These are phyloP conservation scores for Penicillium verhagenii DNA, from an alignment of 495 filamentous ascomycete genomes.

Conservation along the genomic window DNA sequence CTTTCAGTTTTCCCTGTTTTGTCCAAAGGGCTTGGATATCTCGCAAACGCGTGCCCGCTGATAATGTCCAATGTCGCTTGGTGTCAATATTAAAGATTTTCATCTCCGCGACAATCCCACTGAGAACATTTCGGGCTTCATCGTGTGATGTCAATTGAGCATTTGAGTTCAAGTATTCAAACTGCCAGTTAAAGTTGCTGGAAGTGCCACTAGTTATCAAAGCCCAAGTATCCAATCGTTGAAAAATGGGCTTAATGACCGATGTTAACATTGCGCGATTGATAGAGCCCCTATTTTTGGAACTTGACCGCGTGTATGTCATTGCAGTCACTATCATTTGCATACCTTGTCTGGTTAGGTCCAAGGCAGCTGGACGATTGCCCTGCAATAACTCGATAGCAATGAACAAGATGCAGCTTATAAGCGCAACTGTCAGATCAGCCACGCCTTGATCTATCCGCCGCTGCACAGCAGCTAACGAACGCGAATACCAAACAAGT, in stretches of 20 bases:
- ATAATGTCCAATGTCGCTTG: conserved; percentile 6
- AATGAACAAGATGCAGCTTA: conserved; percentile 54
- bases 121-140: conserved; percentile 20
- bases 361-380: conserved; percentile 43
- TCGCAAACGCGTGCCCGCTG: background rate
- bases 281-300: background rate
- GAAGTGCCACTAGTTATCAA: conserved; percentile 3
- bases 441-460: conserved; percentile 24
- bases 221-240: conserved; percentile 14
- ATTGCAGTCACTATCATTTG: conserved; percentile 13
- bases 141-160: conserved; percentile 4
- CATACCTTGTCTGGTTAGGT: conserved; percentile 39
- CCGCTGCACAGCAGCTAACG: conserved; percentile 37
- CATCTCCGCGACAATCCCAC: conserved; percentile 16
- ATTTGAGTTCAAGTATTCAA: background rate
- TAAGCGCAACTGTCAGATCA: conserved; percentile 39
- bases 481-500: conserved; percentile 44
- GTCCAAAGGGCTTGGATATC: background rate
- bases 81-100: conserved; percentile 13
- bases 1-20: conserved; percentile 4
- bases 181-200: background rate
- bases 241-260: conserved; percentile 16
- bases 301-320: background rate
- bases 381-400: conserved; percentile 53
- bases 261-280: conserved; percentile 2